Conservation (phyloP, 2,329 filamentous ascomycete genomes). For the Fusarium oligoseptatum region DNA sequence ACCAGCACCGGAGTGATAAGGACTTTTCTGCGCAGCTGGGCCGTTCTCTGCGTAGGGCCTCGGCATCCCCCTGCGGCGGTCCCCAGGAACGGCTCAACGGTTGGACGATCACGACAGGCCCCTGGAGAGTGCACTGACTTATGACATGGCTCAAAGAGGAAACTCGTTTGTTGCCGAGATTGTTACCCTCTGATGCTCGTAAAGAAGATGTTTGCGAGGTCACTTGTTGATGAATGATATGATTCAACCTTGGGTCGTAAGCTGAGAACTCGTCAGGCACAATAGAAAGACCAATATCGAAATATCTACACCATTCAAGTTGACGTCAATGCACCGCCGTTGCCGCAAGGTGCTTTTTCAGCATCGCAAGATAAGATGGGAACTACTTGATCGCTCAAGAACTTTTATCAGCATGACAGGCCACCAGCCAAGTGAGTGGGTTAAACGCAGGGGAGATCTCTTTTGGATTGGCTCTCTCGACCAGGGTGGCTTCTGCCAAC, state of each 20-base stretch:
- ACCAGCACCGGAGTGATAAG: not conserved
- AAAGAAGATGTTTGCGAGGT: not conserved
- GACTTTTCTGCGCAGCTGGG: not conserved
- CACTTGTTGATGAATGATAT: not conserved
- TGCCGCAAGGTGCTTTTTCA: conserved; percentile 1
- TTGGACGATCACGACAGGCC: not conserved
- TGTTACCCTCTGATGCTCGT: not conserved
- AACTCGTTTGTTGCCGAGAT: conserved; percentile 12
- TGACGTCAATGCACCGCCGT: not conserved
- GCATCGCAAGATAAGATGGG: not conserved
- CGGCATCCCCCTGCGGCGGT: not conserved
- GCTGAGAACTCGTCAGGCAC: not conserved
- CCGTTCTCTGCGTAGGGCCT: not conserved
- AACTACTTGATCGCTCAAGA: not conserved
- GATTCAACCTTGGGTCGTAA: not conserved
- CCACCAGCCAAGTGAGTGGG: not conserved
- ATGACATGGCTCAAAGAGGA: conserved; percentile 1
- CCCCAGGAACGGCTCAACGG: conserved; percentile 2
- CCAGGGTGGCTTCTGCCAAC: not conserved
- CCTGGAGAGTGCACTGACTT: not conserved
- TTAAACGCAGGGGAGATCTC: not conserved
- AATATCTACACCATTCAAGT: not conserved
- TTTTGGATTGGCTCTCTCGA: not conserved
- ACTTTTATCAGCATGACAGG: not conserved
- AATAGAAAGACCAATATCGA: not conserved